Percentiles rank a stretch among this genome's conserved stretches.
Conservation (phyloP, 75 land plant species). For the Cupressus sempervirens region DNA sequence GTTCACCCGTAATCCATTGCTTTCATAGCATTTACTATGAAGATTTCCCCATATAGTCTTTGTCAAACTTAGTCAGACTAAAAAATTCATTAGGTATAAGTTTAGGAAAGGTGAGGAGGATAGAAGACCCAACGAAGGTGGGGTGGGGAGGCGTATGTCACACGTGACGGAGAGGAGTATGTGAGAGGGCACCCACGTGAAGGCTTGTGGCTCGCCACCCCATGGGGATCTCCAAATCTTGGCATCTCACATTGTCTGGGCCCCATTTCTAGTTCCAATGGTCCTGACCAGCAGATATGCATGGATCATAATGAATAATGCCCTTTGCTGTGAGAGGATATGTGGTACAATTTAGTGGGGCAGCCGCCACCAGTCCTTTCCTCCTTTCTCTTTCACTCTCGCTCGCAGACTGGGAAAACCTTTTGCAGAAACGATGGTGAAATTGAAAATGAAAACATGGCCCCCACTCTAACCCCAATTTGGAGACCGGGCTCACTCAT, state of each 20-base stretch:
- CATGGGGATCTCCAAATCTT: neutral
- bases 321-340: neutral
- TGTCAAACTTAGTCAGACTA: too few species aligned
- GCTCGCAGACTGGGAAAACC: neutral
- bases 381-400: neutral
- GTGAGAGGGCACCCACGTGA: conserved; percentile 7
- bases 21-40: too few species aligned
- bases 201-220: neutral
- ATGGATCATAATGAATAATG: neutral
- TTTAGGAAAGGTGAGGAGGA: neutral
- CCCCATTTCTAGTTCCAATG: neutral
- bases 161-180: neutral
- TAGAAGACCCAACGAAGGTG: neutral
- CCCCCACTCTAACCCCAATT: neutral
- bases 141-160: neutral
- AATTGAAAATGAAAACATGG: neutral
- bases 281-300: neutral
- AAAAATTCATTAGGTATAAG: too few species aligned
- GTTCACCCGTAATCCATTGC: too few species aligned
- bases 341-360: neutral
- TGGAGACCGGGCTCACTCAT: neutral
- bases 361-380: neutral
- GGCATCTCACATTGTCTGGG: neutral
- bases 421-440: neutral
- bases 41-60: too few species aligned